Evolutionary conservation across 768 basidiomycete species (phyloP).

Genomic region (Russula foetens): DNA sequence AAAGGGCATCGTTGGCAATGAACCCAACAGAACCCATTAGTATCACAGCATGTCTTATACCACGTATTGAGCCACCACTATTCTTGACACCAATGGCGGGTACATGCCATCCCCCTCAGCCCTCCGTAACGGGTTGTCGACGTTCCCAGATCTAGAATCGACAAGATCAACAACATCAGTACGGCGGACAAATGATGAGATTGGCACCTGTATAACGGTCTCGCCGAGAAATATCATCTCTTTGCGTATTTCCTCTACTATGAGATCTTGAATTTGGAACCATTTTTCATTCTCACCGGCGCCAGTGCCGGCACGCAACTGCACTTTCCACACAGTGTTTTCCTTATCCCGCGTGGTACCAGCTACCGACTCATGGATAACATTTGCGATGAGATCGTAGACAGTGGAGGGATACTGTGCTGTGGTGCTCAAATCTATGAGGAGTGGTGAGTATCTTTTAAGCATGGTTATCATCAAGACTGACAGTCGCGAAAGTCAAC

Average conservation of each 20-base stretch:
- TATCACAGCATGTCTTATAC: not conserved
- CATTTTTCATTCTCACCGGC: constrained; percentile 85
- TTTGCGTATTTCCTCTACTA: constrained; percentile 92
- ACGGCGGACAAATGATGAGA: constrained; percentile 1
- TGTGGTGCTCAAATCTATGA: constrained; percentile 69
- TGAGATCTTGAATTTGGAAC: constrained; percentile 94
- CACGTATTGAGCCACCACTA: not conserved
- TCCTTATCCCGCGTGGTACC: constrained; percentile 94
- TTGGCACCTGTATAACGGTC: constrained; percentile 80
- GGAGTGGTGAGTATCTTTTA: not conserved
- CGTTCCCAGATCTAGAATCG: constrained; percentile 17
- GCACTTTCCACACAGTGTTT: constrained; percentile 88
- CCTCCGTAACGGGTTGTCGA: not conserved
- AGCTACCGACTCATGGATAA: constrained; percentile 90
- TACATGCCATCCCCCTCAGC: not conserved
- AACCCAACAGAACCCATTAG: too few species aligned
- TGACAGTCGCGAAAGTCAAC: constrained; percentile 89
- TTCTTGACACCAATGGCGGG: not conserved
- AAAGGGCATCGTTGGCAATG: too few species aligned
- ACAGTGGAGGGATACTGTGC: constrained; percentile 50
- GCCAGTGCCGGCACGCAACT: constrained; percentile 67
- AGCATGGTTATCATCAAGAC: constrained; percentile 26
- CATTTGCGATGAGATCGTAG: constrained; percentile 94
- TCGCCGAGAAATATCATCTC: constrained; percentile 98
- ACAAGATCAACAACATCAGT: not conserved